A percentile compares a stretch with the other conserved stretches of the same genome.
Evolutionary conservation across 192 early-diverging fungal genomes (phyloP).

Genomic region (Funneliformis geosporum): DNA sequence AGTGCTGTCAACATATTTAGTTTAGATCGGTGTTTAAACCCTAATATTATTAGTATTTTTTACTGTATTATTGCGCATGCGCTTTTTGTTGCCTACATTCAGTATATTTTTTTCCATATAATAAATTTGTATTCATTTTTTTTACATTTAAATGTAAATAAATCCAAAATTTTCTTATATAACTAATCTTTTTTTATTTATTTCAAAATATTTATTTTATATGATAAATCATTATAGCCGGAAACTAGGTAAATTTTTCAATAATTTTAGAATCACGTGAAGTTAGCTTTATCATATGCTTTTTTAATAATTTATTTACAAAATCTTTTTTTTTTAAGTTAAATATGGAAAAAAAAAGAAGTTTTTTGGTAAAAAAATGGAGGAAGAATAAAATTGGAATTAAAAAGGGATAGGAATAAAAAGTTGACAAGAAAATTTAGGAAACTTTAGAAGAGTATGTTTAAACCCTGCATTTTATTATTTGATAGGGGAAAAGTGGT

Average conservation of each 20-base stretch:
- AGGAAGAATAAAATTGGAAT: neutral
- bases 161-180: too few species aligned
- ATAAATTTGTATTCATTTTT: neutral
- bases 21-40: neutral
- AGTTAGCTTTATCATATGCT: too few species aligned
- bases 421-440: neutral
- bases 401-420: neutral
- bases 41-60: neutral
- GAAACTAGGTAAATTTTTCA: too few species aligned
- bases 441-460: neutral
- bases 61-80: neutral
- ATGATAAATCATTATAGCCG: too few species aligned
- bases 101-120: neutral
- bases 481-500: neutral
- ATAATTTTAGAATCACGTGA: too few species aligned
- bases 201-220: too few species aligned
- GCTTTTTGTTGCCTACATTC: neutral
- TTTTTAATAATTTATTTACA: too few species aligned
- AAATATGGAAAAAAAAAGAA: neutral
- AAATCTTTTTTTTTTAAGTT: neutral
- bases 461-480: neutral
- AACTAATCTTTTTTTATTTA: too few species aligned
- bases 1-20: neutral
- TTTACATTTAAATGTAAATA: too few species aligned
- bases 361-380: neutral